Evolutionary conservation across 306 rosid genomes (phyloP).

Genomic region (Senna tora): DNA sequence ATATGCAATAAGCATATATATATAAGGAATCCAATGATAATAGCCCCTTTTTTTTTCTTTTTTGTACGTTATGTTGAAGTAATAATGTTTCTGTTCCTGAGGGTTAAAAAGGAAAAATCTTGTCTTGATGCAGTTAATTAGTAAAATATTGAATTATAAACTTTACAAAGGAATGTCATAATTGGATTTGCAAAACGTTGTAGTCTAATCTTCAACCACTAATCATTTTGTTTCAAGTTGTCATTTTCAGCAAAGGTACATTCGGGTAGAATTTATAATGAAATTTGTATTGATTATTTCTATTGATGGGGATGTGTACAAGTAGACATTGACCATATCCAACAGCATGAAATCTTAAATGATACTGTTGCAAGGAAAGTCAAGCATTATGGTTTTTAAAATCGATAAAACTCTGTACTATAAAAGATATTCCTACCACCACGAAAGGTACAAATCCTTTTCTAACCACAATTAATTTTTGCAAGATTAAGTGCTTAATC

Average conservation of each 20-base stretch:
- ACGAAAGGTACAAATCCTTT: conserved; percentile 45
- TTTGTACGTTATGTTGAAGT: conserved; percentile 5
- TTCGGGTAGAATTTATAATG: conserved; percentile 45
- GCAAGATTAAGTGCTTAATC: conserved; percentile 53
- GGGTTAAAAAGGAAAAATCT: conserved; percentile 28
- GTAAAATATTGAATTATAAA: conserved; percentile 39
- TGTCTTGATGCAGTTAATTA: conserved; percentile 40
- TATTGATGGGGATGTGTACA: conserved; percentile 33
- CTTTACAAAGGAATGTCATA: conserved; percentile 43
- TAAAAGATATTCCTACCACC: conserved; percentile 58
- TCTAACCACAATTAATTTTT: conserved; percentile 44
- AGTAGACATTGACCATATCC: conserved; percentile 47
- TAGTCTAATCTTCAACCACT: conserved; percentile 41
- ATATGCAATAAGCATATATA: conserved; percentile 25
- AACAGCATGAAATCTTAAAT: conserved; percentile 41
- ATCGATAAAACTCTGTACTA: conserved; percentile 38
- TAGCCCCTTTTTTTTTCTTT: conserved; percentile 3
- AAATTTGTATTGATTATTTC: conserved; percentile 38
- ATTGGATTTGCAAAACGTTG: conserved; percentile 37
- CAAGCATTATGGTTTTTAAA: conserved; percentile 44
- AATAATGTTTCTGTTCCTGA: conserved; percentile 38
- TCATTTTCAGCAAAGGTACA: conserved; percentile 44
- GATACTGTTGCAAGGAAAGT: conserved; percentile 51
- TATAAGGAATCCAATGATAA: conserved; percentile 59
- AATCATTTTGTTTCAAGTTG: conserved; percentile 43